Percentiles rank a stretch among this genome's conserved stretches.
Conservation (phyloP, 2,329 filamentous ascomycete species). For the Diaporthe sp. region DNA sequence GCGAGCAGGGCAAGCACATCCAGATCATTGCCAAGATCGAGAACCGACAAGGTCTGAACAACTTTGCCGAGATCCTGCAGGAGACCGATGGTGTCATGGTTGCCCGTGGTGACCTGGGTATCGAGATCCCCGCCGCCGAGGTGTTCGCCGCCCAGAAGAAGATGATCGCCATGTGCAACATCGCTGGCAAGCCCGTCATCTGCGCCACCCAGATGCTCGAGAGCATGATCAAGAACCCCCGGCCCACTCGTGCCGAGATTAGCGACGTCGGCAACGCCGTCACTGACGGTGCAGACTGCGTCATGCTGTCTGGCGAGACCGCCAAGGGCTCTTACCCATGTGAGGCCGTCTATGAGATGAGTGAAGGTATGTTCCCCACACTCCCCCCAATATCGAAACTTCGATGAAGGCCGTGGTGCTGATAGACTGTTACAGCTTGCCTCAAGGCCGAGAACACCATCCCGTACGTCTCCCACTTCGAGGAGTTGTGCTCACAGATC, state of each 20-base stretch:
- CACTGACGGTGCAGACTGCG: conserved; percentile 97
- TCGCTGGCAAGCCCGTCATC: conserved; percentile 98
- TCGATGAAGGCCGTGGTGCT: neutral
- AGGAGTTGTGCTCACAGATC: conserved; percentile 89
- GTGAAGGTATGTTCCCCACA: conserved; percentile 72
- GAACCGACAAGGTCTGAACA: conserved; percentile 99
- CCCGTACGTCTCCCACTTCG: conserved; percentile 95
- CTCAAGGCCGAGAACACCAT: conserved; percentile 97
- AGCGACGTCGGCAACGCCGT: conserved; percentile 99
- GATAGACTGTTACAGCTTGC: conserved; percentile 66
- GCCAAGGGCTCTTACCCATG: conserved; percentile 96
- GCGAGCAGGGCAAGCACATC: conserved; percentile 92
- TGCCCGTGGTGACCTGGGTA: conserved; percentile 97
- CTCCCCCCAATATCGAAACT: too few species aligned
- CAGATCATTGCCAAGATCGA: conserved; percentile 99
- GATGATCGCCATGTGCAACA: conserved; percentile 99
- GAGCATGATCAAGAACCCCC: conserved; percentile 99
- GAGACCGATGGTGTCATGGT: conserved; percentile 99
- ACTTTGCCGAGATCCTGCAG: conserved; percentile 96
- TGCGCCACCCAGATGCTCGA: conserved; percentile 99
- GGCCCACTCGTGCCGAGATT: conserved; percentile 97
- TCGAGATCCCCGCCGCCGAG: conserved; percentile 98
- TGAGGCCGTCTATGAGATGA: conserved; percentile 97
- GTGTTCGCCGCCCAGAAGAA: conserved; percentile 99
- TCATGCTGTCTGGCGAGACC: conserved; percentile 99